Percentiles rank a stretch among this genome's conserved stretches.
Conservation (phyloP, 2,329 filamentous ascomycete genomes). For the Xylariaceae sp. region DNA sequence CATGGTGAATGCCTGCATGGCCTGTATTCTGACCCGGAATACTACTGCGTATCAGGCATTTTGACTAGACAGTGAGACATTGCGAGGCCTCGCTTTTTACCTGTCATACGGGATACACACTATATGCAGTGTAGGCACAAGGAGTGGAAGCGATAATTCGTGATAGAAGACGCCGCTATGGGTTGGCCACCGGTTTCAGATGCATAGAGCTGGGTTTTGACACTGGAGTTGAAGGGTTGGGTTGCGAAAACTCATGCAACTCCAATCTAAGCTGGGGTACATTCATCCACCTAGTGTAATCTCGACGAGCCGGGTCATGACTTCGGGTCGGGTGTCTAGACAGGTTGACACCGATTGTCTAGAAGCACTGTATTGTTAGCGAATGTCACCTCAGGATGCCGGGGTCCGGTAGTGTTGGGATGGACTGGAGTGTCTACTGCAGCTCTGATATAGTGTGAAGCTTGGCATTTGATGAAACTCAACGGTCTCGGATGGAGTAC, state of each 20-base stretch:
- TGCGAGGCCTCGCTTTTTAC: slow-evolving; percentile 1
- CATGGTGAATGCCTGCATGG: not conserved
- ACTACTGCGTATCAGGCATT: not conserved
- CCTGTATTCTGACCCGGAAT: not conserved
- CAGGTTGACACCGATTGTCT: not conserved
- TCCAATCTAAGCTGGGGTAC: not conserved
- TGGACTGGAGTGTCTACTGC: not conserved
- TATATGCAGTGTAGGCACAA: not conserved
- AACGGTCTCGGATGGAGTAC: not conserved
- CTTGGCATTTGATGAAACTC: not conserved
- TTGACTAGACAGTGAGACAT: not conserved
- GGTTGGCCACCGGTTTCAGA: slow-evolving; percentile 16
- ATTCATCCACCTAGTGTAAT: not conserved
- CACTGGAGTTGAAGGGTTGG: not conserved
- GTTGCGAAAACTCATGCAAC: not conserved
- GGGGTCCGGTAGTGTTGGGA: not conserved
- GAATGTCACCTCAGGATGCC: not conserved
- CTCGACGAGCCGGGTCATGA: not conserved
- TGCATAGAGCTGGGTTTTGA: not conserved
- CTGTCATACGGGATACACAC: not conserved
- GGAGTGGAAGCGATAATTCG: not conserved
- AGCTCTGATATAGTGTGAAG: not conserved
- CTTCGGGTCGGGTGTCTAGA: not conserved
- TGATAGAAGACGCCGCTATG: not conserved
- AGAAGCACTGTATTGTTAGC: not conserved